Percentiles rank a stretch among this genome's conserved stretches.
These are phyloP conservation scores for Botryosphaeria dothidea DNA, from an alignment of 2,329 filamentous ascomycete species.

Conservation along the genomic window DNA sequence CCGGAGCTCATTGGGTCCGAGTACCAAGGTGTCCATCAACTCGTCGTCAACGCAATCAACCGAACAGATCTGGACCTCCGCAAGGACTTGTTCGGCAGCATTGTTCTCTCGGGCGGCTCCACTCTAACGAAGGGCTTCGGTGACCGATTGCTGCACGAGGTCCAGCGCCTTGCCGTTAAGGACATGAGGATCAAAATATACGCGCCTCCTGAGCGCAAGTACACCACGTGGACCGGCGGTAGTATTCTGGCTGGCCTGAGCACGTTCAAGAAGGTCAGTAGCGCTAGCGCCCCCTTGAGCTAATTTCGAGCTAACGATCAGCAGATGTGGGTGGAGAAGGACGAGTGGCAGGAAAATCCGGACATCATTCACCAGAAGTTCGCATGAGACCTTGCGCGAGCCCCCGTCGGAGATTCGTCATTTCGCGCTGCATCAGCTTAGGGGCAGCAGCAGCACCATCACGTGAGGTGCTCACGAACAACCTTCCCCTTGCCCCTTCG, in stretches of 20 bases:
- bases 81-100: constrained; percentile 92
- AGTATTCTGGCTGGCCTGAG: constrained; percentile 95
- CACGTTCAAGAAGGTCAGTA: constrained; percentile 89
- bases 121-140: constrained; percentile 97
- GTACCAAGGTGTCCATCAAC: constrained; percentile 96
- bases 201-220: constrained; percentile 94
- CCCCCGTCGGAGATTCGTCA: constrained; percentile 11
- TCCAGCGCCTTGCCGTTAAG: constrained; percentile 91
- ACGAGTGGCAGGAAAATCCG: constrained; percentile 99
- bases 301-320: constrained; percentile 29
- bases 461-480: constrained; percentile 3
- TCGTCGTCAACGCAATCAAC: constrained; percentile 94
- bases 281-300: not conserved
- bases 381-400: constrained; percentile 54
- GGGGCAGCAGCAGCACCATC: not conserved
- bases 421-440: constrained; percentile 1
- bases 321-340: constrained; percentile 99
- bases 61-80: constrained; percentile 93
- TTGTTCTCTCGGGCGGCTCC: constrained; percentile 93
- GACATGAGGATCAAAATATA: constrained; percentile 99
- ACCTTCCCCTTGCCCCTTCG: not conserved
- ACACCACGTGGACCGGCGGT: constrained; percentile 98
- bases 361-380: constrained; percentile 99
- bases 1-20: constrained; percentile 96
- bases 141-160: constrained; percentile 85